Evolutionary conservation across 1,139 yeast genomes (phyloP).

Genomic region (Diutina mesorugosa): DNA sequence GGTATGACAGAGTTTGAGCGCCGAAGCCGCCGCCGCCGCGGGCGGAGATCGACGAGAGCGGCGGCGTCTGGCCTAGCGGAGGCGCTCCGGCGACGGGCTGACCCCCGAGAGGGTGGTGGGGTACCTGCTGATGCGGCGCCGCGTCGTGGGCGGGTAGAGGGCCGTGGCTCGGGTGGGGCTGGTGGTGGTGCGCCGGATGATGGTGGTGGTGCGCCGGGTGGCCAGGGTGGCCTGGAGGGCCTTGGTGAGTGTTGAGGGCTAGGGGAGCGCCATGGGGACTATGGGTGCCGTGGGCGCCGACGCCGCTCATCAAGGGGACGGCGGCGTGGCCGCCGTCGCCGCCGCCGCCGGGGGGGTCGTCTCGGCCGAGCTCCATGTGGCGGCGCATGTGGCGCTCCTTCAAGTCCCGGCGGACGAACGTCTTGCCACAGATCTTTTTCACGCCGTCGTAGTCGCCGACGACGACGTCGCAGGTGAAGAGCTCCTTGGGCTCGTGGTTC

Average conservation of each 20-base stretch:
- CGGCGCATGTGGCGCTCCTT: conserved; percentile 26
- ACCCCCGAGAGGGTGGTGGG: neutral
- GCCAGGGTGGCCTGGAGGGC: no score
- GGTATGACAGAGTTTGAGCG: neutral
- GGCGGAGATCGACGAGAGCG: neutral
- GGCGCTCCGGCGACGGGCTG: no score
- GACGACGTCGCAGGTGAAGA: conserved; percentile 32
- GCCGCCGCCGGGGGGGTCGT: neutral
- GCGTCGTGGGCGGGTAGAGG: no score
- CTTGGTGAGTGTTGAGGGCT: neutral
- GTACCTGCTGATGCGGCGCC: no score
- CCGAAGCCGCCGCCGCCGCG: neutral
- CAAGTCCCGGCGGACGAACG: conserved; percentile 40
- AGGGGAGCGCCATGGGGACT: neutral
- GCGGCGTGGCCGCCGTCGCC: neutral
- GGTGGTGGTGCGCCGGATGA: no score
- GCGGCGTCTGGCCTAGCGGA: neutral
- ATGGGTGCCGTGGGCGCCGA: neutral
- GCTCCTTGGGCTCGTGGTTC: conserved; percentile 25
- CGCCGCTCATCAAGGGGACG: neutral
- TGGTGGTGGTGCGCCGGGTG: no score
- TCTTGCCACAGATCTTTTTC: conserved; percentile 28
- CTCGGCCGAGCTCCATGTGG: conserved; percentile 9
- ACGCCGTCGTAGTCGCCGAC: conserved; percentile 13
- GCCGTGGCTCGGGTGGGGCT: no score